phyloP scores from a whole-genome alignment of 2,329 filamentous ascomycete species.

The Paraphoma chrysanthemicola region DNA sequence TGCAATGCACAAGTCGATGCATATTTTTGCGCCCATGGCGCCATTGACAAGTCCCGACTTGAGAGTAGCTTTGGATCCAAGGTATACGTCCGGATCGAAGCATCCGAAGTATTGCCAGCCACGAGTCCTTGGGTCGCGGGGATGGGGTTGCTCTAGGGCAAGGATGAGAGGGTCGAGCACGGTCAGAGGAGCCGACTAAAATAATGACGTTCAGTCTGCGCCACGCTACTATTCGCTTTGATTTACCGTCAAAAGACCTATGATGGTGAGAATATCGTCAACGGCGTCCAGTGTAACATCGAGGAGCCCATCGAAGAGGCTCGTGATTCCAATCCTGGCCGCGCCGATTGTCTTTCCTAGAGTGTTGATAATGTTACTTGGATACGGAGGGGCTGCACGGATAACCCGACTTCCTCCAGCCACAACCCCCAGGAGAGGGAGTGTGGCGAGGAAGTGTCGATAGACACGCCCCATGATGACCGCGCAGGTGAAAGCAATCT shows the following conservation, averaged over 20 bases:
- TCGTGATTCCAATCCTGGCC: not conserved
- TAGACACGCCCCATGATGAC: slow-evolving; percentile 8
- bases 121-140: slow-evolving; percentile 5
- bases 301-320: not conserved
- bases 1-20: slow-evolving; percentile 5
- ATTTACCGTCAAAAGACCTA: slow-evolving; percentile 5
- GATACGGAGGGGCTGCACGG: not conserved
- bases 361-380: not conserved
- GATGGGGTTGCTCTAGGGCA: slow-evolving; percentile 4
- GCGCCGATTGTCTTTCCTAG: not conserved
- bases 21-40: slow-evolving; percentile 2
- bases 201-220: not conserved
- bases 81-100: slow-evolving; percentile 1
- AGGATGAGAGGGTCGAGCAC: not conserved
- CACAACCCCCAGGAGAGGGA: slow-evolving; percentile 1
- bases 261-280: slow-evolving; percentile 1
- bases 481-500: not conserved
- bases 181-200: not conserved
- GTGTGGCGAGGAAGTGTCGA: slow-evolving; percentile 4
- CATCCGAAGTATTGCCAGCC: slow-evolving; percentile 13
- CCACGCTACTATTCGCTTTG: too few relatives aligned
- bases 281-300: slow-evolving; percentile 1
- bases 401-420: not conserved
- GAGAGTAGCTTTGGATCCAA: not conserved
- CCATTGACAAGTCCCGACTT: not conserved